Evolutionary conservation across 2,329 filamentous ascomycete species (phyloP).

Genomic region (Helminthosporium solani): DNA sequence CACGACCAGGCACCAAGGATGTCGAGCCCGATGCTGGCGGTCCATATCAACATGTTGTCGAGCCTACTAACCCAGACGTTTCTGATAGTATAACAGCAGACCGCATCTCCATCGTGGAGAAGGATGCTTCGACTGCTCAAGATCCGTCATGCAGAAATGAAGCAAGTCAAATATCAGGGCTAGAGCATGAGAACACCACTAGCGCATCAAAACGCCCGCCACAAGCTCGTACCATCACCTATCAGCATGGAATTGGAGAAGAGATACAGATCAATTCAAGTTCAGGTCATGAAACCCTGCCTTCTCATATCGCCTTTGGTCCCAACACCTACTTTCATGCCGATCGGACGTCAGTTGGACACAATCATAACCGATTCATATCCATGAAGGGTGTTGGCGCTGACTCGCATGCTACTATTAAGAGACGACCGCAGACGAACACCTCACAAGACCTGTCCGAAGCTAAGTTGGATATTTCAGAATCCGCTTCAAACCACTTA

Average conservation of each 20-base stretch:
- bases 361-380: conserved; percentile 24
- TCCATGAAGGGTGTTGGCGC: conserved; percentile 40
- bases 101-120: neutral
- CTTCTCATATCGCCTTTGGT: conserved; percentile 33
- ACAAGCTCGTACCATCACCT: conserved; percentile 9
- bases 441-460: conserved; percentile 12
- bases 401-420: conserved; percentile 28
- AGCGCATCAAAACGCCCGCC: neutral
- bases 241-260: conserved; percentile 11
- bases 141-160: neutral
- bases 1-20: conserved; percentile 1
- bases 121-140: neutral
- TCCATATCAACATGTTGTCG: neutral
- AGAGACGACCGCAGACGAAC: conserved; percentile 6
- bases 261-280: conserved; percentile 12
- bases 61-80: neutral
- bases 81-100: neutral
- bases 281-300: conserved; percentile 1
- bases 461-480: conserved; percentile 3
- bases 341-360: conserved; percentile 6
- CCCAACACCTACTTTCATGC: conserved; percentile 21
- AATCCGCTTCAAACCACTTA: conserved; percentile 10
- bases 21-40: neutral
- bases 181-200: neutral
- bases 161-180: neutral